Conservation (phyloP, 305 asterid species). For the Solanum aculeatissimum region DNA sequence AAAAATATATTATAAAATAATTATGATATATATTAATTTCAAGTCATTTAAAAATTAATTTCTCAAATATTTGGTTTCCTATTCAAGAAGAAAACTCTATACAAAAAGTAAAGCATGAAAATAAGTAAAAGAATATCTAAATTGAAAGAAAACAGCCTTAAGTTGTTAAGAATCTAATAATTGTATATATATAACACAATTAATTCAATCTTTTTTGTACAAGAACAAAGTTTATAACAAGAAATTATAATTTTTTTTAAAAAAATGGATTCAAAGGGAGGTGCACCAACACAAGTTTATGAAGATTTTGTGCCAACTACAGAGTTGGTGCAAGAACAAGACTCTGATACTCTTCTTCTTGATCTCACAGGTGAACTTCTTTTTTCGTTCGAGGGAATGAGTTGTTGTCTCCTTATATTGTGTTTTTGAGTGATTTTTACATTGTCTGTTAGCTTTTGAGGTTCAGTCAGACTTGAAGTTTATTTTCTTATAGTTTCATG, state of each 20-base stretch:
- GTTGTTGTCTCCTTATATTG: neutral
- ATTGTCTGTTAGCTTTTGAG: neutral
- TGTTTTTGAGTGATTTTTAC: neutral
- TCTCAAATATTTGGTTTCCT: neutral
- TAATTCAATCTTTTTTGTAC: neutral
- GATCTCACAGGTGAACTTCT: conserved; percentile 41
- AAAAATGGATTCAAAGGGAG: conserved; percentile 27
- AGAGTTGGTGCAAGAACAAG: conserved; percentile 39
- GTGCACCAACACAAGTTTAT: conserved; percentile 5
- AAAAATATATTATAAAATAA: neutral
- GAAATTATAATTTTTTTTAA: neutral
- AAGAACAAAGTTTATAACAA: neutral
- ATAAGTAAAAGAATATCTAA: neutral
- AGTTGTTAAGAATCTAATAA: neutral
- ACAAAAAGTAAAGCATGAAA: neutral
- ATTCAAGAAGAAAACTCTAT: neutral
- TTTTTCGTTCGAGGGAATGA: neutral
- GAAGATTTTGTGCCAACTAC: conserved; percentile 36
- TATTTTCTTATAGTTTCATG: neutral
- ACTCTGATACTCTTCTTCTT: conserved; percentile 43
- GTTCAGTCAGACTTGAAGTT: neutral
- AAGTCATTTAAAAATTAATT: neutral
- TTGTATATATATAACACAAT: neutral
- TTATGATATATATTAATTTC: neutral
- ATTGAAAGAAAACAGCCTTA: neutral